Evolutionary conservation across 2,329 filamentous ascomycete species (phyloP).

Genomic region (Diplocarpon mali): DNA sequence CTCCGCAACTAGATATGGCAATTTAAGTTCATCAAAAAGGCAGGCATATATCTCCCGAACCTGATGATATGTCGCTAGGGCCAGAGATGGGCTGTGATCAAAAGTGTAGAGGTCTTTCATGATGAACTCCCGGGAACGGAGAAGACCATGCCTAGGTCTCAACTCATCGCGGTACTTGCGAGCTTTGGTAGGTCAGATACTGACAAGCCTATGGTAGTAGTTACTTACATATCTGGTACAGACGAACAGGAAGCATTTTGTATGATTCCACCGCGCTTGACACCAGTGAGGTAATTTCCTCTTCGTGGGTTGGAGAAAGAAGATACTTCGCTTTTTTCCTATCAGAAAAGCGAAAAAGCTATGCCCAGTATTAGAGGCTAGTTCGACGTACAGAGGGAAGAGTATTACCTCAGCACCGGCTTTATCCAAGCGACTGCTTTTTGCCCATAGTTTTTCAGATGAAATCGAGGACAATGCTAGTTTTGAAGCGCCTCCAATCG

Average conservation of each 20-base stretch:
- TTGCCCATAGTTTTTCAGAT: constrained; percentile 71
- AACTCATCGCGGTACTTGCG: constrained; percentile 93
- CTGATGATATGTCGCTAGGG: constrained; percentile 66
- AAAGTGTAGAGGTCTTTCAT: constrained; percentile 99
- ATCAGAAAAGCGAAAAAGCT: constrained; percentile 75
- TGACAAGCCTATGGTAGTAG: neutral
- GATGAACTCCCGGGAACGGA: constrained; percentile 81
- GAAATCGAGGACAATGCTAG: constrained; percentile 77
- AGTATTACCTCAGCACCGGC: constrained; percentile 57
- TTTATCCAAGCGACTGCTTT: constrained; percentile 67
- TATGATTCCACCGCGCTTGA: constrained; percentile 66
- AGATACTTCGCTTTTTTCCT: constrained; percentile 65
- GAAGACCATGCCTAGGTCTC: constrained; percentile 74
- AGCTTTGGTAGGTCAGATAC: constrained; percentile 34
- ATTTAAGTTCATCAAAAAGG: constrained; percentile 71
- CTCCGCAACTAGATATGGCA: constrained; percentile 75
- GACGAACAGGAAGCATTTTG: constrained; percentile 69
- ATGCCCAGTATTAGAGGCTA: constrained; percentile 9
- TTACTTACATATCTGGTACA: constrained; percentile 76
- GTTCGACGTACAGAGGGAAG: too few species aligned
- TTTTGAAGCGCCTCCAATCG: constrained; percentile 59
- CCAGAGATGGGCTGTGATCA: constrained; percentile 55
- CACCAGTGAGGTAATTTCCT: constrained; percentile 84
- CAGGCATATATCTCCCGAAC: constrained; percentile 64
- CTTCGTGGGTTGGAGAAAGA: constrained; percentile 87